Base-by-base conservation (phyloP, 2,329 filamentous ascomycete genomes). In the Spiromastix sp. region DNA sequence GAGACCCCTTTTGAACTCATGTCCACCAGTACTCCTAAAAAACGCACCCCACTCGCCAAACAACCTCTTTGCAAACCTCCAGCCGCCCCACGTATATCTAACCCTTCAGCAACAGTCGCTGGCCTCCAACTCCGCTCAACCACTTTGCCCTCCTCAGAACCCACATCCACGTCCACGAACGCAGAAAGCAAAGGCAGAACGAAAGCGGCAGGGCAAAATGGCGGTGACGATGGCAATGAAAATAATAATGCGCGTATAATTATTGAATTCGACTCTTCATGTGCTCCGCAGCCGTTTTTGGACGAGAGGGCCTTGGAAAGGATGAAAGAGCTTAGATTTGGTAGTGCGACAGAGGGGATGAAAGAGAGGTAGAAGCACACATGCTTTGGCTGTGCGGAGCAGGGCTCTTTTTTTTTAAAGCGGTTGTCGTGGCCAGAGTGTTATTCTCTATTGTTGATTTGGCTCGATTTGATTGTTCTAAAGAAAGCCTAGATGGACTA, bases 191-290 rank as follows among this genome's bases (percentile, higher is more conserved):
- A 15, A 7, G 8, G 7, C 10, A 33, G 8, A 18, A 25, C 13
- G 9, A 10, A 16, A 18, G 16, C 12, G 33, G 10, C n/a, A 22
- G 6, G 4, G 17, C 19, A 8, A 16, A 3, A 6, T 13, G 11
- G 15, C 8, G 11, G 4, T 16, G 15, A 7, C n/a, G 3, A 18
- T 22, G 9, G 20, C 29, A 15, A 22, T 16, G 21, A 20, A 30
- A 31, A 11, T 36, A 4, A 28, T 26, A 12, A 24, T 24, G n/a
- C 7, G 7, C 12, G n/a, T 4, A 5, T 10, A 15, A 32, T 37
- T 17, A 38, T 39, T 10, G 42, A 44, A 33, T 44, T 46, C 32
- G 38, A 44, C 22, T 40, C 36, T 6, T 44, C 42, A 2, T 32
- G 25, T 8, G 31, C 30, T 6, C 42, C 38, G 7, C 43, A 46